phyloP scores from a whole-genome alignment of 164 flowering plant genomes.

The Tetrastigma voinierianum region DNA sequence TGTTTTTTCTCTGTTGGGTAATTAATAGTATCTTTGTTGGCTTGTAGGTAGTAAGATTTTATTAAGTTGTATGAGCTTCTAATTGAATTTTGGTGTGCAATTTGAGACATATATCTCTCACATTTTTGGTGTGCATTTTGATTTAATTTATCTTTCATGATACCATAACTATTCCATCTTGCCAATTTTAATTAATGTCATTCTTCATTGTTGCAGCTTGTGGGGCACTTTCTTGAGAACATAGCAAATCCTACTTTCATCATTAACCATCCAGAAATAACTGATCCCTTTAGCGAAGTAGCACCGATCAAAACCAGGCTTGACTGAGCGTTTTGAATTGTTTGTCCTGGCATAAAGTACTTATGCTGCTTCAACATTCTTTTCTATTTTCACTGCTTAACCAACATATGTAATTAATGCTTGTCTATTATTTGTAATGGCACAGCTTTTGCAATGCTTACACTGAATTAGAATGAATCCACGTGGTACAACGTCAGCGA shows the following conservation, averaged over 20 bases:
- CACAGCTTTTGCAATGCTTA: constrained; percentile 93
- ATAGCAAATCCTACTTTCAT: constrained; percentile 83
- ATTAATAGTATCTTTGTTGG: too few species aligned
- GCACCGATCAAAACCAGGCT: constrained; percentile 80
- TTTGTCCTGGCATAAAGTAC: constrained; percentile 86
- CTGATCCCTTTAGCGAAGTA: constrained; percentile 98
- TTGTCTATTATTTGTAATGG: constrained; percentile 4
- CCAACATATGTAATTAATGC: not conserved
- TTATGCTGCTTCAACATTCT: not conserved
- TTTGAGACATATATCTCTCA: too few species aligned
- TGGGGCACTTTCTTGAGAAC: constrained; percentile 88
- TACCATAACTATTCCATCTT: too few species aligned
- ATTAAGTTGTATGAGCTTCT: too few species aligned
- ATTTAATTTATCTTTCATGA: too few species aligned
- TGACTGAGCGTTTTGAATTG: constrained; percentile 92
- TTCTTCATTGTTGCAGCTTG: constrained; percentile 59
- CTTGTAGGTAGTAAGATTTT: too few species aligned
- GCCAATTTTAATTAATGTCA: not conserved
- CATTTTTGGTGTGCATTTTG: too few species aligned
- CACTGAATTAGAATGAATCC: constrained; percentile 98
- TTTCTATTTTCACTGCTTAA: not conserved
- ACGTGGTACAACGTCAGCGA: constrained; percentile 84
- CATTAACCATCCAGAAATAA: constrained; percentile 93
- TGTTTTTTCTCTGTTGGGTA: too few species aligned
- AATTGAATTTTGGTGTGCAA: too few species aligned